These are phyloP conservation scores for Globisporangium barbulae DNA, from an alignment of 352 stramenopile genomes.

Conservation along the genomic window DNA sequence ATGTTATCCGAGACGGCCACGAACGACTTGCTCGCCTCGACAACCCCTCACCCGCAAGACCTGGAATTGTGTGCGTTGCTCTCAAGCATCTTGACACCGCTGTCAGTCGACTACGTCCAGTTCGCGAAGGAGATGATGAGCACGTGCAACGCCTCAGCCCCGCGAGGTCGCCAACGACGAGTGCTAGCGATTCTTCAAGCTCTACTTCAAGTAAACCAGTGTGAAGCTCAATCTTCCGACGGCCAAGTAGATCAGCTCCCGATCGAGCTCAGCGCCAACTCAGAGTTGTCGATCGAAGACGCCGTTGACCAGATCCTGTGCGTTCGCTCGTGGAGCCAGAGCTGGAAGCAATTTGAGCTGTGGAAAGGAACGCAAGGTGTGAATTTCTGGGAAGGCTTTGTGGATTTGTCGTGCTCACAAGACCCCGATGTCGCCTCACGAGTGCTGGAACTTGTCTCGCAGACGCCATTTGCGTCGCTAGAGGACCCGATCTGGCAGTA, in stretches of 20 bases:
- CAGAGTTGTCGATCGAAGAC: constrained; percentile 10
- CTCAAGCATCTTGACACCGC: constrained; percentile 32
- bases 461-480: constrained; percentile 57
- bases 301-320: constrained; percentile 32
- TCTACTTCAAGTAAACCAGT: constrained; percentile 29
- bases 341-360: constrained; percentile 31
- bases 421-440: constrained; percentile 34
- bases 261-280: constrained; percentile 18
- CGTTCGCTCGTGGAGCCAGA: constrained; percentile 31
- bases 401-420: constrained; percentile 48
- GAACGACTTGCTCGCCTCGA: background rate
- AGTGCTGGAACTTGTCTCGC: constrained; percentile 48
- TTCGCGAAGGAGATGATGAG: constrained; percentile 40
- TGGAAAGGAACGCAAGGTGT: constrained; percentile 51
- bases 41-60: constrained; percentile 21
- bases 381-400: constrained; percentile 58
- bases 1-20: constrained; percentile 24
- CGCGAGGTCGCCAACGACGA: constrained; percentile 23
- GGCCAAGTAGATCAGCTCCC: constrained; percentile 12
- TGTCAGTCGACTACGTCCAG: constrained; percentile 45
- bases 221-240: constrained; percentile 14
- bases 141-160: constrained; percentile 27
- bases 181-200: constrained; percentile 41
- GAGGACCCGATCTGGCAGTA: constrained; percentile 79
- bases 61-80: constrained; percentile 39